These are phyloP conservation scores for Xanthoconium purpureum DNA, from an alignment of 768 basidiomycete genomes.

Conservation along the genomic window DNA sequence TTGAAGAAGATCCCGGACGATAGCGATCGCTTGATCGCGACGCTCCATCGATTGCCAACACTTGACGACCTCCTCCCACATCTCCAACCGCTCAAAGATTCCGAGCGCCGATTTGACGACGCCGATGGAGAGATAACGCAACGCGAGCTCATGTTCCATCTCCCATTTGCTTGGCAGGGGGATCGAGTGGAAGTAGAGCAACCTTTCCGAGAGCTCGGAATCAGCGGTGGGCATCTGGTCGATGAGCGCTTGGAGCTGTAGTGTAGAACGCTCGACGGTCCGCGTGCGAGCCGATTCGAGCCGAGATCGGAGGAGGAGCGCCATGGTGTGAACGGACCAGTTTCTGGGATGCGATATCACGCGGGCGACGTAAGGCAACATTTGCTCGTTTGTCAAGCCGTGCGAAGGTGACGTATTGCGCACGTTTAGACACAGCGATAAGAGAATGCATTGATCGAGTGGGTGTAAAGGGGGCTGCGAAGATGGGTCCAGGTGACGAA, in stretches of 20 bases:
- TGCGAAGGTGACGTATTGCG: slow-evolving; percentile 86
- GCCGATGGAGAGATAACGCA: slow-evolving; percentile 78
- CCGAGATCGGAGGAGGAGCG: slow-evolving; percentile 87
- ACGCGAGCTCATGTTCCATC: slow-evolving; percentile 86
- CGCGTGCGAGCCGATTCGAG: slow-evolving; percentile 86
- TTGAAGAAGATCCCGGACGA: slow-evolving; percentile 83
- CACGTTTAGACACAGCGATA: slow-evolving; percentile 86
- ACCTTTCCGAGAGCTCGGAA: slow-evolving; percentile 66
- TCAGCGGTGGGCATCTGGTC: slow-evolving; percentile 95
- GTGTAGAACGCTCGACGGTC: slow-evolving; percentile 87
- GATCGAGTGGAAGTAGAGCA: slow-evolving; percentile 77
- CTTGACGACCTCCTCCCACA: slow-evolving; percentile 96
- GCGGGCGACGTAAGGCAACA: slow-evolving; percentile 87
- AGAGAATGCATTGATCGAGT: slow-evolving; percentile 89
- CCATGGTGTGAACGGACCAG: slow-evolving; percentile 97
- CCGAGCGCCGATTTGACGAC: slow-evolving; percentile 88
- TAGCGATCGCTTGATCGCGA: slow-evolving; percentile 69
- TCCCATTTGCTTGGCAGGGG: slow-evolving; percentile 91
- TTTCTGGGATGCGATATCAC: slow-evolving; percentile 88
- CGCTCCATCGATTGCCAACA: slow-evolving; percentile 84
- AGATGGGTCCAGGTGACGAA: slow-evolving; percentile 76
- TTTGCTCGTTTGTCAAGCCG: slow-evolving; percentile 89
- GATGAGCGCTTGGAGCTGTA: slow-evolving; percentile 92
- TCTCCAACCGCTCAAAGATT: slow-evolving; percentile 91
- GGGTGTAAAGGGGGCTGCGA: slow-evolving; percentile 86